These are phyloP conservation scores for Termitomyces sp. DNA, from an alignment of 768 basidiomycete species.

Conservation along the genomic window DNA sequence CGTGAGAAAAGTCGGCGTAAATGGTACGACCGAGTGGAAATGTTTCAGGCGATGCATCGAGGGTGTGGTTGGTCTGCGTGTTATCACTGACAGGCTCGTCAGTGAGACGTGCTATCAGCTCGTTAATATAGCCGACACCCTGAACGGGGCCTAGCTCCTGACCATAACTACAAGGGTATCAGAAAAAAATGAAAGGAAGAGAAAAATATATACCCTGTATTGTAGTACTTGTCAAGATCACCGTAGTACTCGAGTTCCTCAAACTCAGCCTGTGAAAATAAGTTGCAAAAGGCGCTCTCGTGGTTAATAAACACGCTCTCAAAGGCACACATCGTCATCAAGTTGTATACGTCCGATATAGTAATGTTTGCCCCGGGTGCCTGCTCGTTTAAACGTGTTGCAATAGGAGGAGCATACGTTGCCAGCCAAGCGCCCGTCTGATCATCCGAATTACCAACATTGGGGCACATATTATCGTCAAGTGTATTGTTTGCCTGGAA, in stretches of 20 bases:
- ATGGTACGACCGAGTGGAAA: conserved; percentile 66
- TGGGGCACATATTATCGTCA: conserved; percentile 60
- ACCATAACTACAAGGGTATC: conserved; percentile 47
- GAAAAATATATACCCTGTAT: conserved; percentile 48
- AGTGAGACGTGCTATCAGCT: conserved; percentile 80
- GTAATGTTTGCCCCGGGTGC: conserved; percentile 60
- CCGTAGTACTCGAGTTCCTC: conserved; percentile 59
- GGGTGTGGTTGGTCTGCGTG: conserved; percentile 73
- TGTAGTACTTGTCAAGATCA: conserved; percentile 77
- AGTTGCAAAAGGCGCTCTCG: conserved; percentile 60
- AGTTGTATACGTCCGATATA: conserved; percentile 43
- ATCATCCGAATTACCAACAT: conserved; percentile 36
- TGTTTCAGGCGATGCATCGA: conserved; percentile 54
- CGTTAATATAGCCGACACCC: conserved; percentile 85
- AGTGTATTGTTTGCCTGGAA: conserved; percentile 53
- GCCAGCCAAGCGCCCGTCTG: conserved; percentile 50
- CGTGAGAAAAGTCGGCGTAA: conserved; percentile 82
- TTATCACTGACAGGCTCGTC: conserved; percentile 53
- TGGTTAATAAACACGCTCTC: conserved; percentile 54
- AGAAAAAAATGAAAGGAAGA: conserved; percentile 1
- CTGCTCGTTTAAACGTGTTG: conserved; percentile 49
- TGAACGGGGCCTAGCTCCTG: conserved; percentile 66
- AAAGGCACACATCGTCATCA: conserved; percentile 77
- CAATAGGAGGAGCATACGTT: conserved; percentile 50
- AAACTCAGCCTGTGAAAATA: conserved; percentile 68